phyloP scores from a whole-genome alignment of 75 land plant species.

The Pinus taeda region DNA sequence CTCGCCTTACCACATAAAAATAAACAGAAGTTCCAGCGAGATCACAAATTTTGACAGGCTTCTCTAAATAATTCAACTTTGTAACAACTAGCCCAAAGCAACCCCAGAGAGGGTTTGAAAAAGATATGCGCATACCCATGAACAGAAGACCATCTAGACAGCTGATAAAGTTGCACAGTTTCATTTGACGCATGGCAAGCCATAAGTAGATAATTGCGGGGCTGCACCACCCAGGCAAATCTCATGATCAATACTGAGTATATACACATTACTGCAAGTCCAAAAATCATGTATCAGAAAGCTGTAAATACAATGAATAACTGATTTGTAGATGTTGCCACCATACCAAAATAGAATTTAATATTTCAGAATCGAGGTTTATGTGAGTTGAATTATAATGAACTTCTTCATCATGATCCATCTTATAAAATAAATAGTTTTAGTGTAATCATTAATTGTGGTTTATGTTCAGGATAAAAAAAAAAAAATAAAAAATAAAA shows the following conservation, averaged over 20 bases:
- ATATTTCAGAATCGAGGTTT: no score
- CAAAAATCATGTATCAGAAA: constrained; percentile 5
- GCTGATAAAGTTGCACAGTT: constrained; percentile 84
- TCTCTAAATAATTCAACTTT: no score
- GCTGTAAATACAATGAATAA: neutral
- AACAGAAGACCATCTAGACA: constrained; percentile 75
- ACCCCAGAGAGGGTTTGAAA: neutral
- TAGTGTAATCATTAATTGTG: no score
- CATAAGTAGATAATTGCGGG: constrained; percentile 84
- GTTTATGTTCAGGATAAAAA: no score
- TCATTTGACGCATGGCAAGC: constrained; percentile 92
- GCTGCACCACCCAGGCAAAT: constrained; percentile 98
- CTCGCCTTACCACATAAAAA: no score
- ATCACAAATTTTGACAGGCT: no score
- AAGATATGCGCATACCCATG: constrained; percentile 37
- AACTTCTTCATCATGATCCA: no score
- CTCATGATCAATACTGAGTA: constrained; percentile 89
- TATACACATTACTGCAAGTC: constrained; percentile 79
- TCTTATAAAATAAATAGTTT: no score
- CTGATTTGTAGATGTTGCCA: neutral
- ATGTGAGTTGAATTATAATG: no score
- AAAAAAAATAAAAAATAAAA: no score
- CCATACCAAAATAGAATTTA: neutral
- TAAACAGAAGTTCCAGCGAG: no score
- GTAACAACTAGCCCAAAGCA: no score